Evolutionary conservation across 305 asterid species (phyloP).

Genomic region (Rubia tinctorum): DNA sequence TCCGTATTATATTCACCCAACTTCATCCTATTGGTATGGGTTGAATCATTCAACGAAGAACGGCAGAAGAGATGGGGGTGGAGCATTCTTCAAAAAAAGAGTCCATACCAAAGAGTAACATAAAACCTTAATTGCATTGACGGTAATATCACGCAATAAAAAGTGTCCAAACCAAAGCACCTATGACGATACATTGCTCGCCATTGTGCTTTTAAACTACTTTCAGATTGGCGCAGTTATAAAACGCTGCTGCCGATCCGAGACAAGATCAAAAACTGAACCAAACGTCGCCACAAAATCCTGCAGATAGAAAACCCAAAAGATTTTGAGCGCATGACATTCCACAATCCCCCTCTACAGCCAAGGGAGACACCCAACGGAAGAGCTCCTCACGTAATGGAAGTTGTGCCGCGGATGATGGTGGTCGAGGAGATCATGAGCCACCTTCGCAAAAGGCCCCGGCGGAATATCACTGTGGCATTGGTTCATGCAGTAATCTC

Average conservation of each 20-base stretch:
- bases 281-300: not conserved
- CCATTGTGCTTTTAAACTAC: not conserved
- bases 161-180: not conserved
- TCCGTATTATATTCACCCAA: no score
- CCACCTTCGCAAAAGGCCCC: conserved; percentile 3
- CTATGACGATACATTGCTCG: not conserved
- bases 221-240: not conserved
- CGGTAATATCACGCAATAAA: no score
- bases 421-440: not conserved
- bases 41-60: no score
- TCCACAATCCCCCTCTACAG: not conserved
- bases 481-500: not conserved
- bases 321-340: not conserved
- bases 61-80: no score
- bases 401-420: not conserved
- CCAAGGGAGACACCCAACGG: not conserved
- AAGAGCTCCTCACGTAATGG: not conserved
- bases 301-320: not conserved
- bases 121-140: not conserved
- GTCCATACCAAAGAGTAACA: not conserved
- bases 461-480: not conserved
- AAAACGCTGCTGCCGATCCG: not conserved
- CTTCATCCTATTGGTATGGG: no score
- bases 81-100: no score
- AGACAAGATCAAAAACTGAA: not conserved